Percentiles rank a stretch among this genome's conserved stretches.
Evolutionary conservation across 345 rosid genomes (phyloP).

Genomic region (Citropsis articulata): DNA sequence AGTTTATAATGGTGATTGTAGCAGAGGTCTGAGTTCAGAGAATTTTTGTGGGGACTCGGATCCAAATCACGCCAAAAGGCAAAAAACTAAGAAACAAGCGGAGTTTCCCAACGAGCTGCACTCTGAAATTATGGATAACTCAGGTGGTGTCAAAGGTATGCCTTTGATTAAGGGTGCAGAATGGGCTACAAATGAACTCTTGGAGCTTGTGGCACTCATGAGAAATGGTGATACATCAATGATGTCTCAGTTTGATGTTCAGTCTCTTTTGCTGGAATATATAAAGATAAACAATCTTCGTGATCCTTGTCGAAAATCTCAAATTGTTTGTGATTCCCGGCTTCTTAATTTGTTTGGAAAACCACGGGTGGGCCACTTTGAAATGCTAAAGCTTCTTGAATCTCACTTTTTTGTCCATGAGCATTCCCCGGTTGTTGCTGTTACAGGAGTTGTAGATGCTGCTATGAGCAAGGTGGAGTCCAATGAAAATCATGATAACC

Average conservation of each 20-base stretch:
- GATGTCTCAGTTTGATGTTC: constrained; percentile 64
- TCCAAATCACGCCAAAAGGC: constrained; percentile 46
- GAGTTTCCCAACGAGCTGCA: constrained; percentile 30
- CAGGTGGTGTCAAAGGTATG: constrained; percentile 24
- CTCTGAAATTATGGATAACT: constrained; percentile 17
- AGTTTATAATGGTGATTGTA: constrained; percentile 28
- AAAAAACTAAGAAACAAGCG: constrained; percentile 40
- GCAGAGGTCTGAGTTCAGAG: constrained; percentile 26
- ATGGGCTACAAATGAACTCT: constrained; percentile 91
- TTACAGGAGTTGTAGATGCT: constrained; percentile 31
- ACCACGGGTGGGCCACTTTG: constrained; percentile 67
- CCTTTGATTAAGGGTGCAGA: constrained; percentile 29
- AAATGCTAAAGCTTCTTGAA: constrained; percentile 90
- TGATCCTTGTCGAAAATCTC: constrained; percentile 67
- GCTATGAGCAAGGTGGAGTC: constrained; percentile 31
- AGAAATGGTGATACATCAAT: constrained; percentile 64
- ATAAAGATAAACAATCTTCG: constrained; percentile 61
- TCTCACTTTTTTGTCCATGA: constrained; percentile 64
- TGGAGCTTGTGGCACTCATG: constrained; percentile 77
- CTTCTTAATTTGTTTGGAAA: constrained; percentile 70
- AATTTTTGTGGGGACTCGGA: constrained; percentile 36
- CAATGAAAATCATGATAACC: constrained; percentile 32
- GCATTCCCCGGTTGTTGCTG: constrained; percentile 27
- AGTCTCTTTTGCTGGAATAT: constrained; percentile 71
- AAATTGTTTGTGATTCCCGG: constrained; percentile 70